Percentiles rank a stretch among this genome's conserved stretches.
Conservation (phyloP, 169 alveolate species). For the Plasmodium ovale region DNA sequence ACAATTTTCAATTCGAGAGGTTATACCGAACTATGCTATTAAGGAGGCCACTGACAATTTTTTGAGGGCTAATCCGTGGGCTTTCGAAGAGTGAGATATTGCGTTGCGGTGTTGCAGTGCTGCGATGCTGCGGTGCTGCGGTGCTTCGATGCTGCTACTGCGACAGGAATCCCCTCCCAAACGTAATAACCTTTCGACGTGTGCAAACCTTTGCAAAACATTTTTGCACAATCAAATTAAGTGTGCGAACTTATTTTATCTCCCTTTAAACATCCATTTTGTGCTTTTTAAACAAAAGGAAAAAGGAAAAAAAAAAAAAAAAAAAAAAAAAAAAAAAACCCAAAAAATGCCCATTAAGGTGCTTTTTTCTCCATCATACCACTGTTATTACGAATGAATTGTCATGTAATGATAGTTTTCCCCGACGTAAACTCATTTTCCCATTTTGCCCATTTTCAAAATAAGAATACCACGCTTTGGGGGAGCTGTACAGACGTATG, state of each 20-base stretch:
- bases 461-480: too few species aligned
- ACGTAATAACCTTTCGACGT: background rate
- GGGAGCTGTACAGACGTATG: too few species aligned
- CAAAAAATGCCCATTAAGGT: too few species aligned
- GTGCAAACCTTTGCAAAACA: too few species aligned
- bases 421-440: too few species aligned
- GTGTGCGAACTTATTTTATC: background rate
- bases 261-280: background rate
- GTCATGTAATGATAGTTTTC: too few species aligned
- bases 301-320: too few species aligned
- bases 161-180: background rate
- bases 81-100: constrained; percentile 63
- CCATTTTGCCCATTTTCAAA: too few species aligned
- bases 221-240: background rate
- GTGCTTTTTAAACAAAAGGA: constrained; percentile 14
- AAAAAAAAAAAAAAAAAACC: too few species aligned
- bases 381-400: too few species aligned
- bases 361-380: background rate
- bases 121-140: too few species aligned
- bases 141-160: background rate
- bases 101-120: too few species aligned
- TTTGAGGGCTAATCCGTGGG: constrained; percentile 80
- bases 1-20: constrained; percentile 49
- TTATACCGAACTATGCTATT: constrained; percentile 88
- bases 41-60: constrained; percentile 87